Evolutionary conservation across 805 yeast genomes (phyloP), one percentile per base, ranked within the genome.

Genomic region (Wickerhamiella hasegawae): DNA sequence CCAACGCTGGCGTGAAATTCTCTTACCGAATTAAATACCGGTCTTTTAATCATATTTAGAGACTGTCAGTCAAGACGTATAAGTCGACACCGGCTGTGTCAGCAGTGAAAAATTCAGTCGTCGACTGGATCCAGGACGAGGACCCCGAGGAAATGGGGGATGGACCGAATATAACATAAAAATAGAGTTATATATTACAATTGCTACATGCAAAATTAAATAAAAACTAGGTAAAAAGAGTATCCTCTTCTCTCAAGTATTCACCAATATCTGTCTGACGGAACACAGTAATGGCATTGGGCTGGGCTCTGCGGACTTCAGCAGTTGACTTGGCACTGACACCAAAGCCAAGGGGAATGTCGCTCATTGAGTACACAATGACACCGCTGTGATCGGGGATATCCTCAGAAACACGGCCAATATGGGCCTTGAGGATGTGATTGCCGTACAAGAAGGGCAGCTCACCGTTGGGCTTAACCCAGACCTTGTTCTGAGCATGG

Each of bases 201-300:
- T n/a, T n/a, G n/a, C n/a, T n/a, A n/a, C n/a, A n/a, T n/a, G n/a
- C n/a, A n/a, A n/a, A n/a, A n/a, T n/a, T n/a, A n/a, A n/a, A n/a
- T n/a, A n/a, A 28, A 10, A 14, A 18, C 23, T 63, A 84, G 18
- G 95, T 81, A 53, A 87, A 87, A 46, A 87, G 62, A 28, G 95
- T 83, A 58, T 90, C 97, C 65, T 90, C 98, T 51, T 90, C 97
- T 69, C 98, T 84, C 53, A 90, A 67, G 53, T 83, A 90, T 59
- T 90, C 98, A 44, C 98, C 98, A 45, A 90, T 82, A 63, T 90
- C 98, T 45, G 92, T 81, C 57, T 90, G 98, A 68, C 98, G 76
- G 57, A 81, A 87, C 3, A 94, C 94, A 12, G 87, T 94, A 34
- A 90, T 85, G 18, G 76, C 90, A 18, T 93, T 87, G 38, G 98